Base-by-base conservation (phyloP, 1,284 basidiomycete species). In the Trametes pubescens region DNA sequence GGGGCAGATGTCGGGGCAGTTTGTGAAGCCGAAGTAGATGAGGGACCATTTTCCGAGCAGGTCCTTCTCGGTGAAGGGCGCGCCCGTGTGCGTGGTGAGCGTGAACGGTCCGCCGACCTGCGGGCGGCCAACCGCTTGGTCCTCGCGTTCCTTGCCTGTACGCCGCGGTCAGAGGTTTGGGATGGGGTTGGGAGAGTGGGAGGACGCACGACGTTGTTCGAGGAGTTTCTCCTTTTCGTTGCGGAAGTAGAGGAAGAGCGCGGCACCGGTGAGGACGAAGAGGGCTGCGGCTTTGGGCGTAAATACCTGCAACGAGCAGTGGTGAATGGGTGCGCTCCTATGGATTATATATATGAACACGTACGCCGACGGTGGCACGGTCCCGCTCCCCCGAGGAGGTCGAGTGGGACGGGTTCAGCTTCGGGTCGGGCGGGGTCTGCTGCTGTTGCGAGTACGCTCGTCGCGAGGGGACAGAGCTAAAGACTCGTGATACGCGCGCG, bases 1-100 rank as follows among this genome's bases (percentile, higher is more conserved):
- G 1, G 97, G 97, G 76, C 97, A 99, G 65, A 99, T 99, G 78
- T 99, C 98, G 4, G 97, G 98, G 77, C 96, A 98, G 78, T 98
- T 96, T 35, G 95, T 96, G 80, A 98, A 98, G 14, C 96, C 96
- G 78, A 98, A 98, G 81, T 99, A 99, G 61, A 99, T 90, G 68
- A 99, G 81, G 43, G 85, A 93, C 90, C 90, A 92, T 83, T 94
- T 90, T 62, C 94, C 95, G 29, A 92, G 78, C 57, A 99, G 80
- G 74, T 98, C 88, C 63, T 93, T 80, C 55, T 98, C 90, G 0
- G 94, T 93, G 79, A 96, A 97, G 0, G 85, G 77, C 66, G 86
- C 82, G 61, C 86, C 88, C 24, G 86, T 74, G 69, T 94, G 88
- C 44, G 90, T 86, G 40, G 84, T 84, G 63, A 99, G 82, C 8